Evolutionary conservation across 2,329 filamentous ascomycete species (phyloP).

Genomic region (Chaetomiaceae sp.): DNA sequence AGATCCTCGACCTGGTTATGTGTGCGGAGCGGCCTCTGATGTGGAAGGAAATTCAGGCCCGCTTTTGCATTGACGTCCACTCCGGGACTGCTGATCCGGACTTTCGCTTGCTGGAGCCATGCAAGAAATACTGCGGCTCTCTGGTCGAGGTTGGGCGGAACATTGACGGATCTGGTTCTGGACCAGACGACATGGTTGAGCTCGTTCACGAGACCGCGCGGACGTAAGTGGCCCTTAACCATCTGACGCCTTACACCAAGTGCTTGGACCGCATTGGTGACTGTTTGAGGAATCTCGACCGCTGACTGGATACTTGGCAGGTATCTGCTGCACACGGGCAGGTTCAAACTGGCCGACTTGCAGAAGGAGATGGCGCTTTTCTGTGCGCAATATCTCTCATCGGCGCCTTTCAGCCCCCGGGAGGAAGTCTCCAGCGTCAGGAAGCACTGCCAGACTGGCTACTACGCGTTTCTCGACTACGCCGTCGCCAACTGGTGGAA

Average conservation of each 20-base stretch:
- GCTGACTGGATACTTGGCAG: not conserved
- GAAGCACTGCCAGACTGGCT: not conserved
- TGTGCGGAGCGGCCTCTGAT: constrained; percentile 3
- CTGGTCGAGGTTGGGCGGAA: constrained; percentile 1
- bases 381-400: not conserved
- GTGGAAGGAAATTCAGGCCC: constrained; percentile 5
- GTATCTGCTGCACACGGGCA: not conserved
- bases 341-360: not conserved
- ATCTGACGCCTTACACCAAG: not conserved
- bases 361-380: not conserved
- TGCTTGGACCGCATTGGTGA: too few relatives aligned
- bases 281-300: not conserved
- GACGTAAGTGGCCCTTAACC: not conserved
- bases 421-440: not conserved
- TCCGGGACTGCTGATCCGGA: not conserved
- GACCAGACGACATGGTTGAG: not conserved
- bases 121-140: constrained; percentile 7
- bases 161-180: not conserved
- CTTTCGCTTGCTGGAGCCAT: not conserved
- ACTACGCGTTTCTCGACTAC: constrained; percentile 8
- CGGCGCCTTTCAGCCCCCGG: not conserved
- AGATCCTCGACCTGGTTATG: not conserved
- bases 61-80: constrained; percentile 1
- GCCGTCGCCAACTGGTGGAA: constrained; percentile 5
- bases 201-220: constrained; percentile 5